Evolutionary conservation across 495 filamentous ascomycete genomes (phyloP).

Genomic region (Umbilicaria muhlenbergii): DNA sequence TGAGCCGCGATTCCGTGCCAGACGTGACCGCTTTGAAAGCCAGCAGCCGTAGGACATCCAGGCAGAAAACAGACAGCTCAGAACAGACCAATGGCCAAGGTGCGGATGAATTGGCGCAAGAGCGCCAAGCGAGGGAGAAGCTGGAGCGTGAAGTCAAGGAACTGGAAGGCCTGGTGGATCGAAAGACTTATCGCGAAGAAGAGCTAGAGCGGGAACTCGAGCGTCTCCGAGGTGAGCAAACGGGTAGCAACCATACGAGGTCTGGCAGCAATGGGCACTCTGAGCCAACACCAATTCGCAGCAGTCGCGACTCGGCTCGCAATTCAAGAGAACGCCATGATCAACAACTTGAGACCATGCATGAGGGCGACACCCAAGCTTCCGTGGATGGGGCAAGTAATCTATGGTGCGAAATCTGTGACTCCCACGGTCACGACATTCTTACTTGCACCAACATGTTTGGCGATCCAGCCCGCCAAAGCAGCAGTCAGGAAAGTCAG

Average conservation of each 20-base stretch:
- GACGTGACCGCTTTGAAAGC: conserved; percentile 18
- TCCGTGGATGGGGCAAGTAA: conserved; percentile 51
- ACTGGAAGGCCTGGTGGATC: conserved; percentile 50
- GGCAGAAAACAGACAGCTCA: conserved; percentile 24
- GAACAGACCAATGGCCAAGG: conserved; percentile 18
- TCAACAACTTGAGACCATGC: conserved; percentile 28
- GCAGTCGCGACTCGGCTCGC: conserved; percentile 14
- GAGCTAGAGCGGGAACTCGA: conserved; percentile 83
- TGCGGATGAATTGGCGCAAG: conserved; percentile 37
- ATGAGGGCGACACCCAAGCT: conserved; percentile 57
- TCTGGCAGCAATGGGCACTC: conserved; percentile 30
- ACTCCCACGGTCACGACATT: conserved; percentile 86
- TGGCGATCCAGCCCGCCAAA: conserved; percentile 20
- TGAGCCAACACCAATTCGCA: conserved; percentile 16
- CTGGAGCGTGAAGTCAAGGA: conserved; percentile 69
- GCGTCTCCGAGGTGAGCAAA: conserved; percentile 25
- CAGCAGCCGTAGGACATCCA: conserved; percentile 20
- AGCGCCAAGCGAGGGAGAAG: conserved; percentile 38
- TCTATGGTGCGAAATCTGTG: conserved; percentile 93
- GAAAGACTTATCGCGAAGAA: conserved; percentile 63
- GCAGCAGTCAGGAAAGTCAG: conserved; percentile 6
- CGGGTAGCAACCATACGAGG: conserved; percentile 25
- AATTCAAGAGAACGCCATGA: conserved; percentile 8
- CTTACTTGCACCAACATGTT: conserved; percentile 86
- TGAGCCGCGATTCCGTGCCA: conserved; percentile 56